These are phyloP conservation scores for Chrysoporthe deuterocubensis DNA, from an alignment of 2,329 filamentous ascomycete species.

Conservation along the genomic window DNA sequence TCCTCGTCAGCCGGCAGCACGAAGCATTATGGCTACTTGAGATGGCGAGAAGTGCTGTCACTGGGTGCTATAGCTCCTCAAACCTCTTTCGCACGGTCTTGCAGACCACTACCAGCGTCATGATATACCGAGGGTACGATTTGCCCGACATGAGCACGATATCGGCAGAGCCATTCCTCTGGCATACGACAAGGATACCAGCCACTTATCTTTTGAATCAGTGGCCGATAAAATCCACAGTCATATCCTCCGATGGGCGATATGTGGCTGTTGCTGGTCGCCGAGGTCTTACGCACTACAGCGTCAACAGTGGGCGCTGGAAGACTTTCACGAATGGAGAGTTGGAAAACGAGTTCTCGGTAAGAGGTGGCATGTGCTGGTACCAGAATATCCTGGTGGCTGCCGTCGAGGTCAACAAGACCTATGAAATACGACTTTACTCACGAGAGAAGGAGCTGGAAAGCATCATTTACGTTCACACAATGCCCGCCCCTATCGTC, in stretches of 20 bases:
- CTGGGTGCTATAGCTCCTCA: slow-evolving; percentile 86
- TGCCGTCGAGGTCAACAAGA: slow-evolving; percentile 83
- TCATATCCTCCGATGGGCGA: slow-evolving; percentile 87
- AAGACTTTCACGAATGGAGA: slow-evolving; percentile 85
- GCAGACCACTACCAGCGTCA: slow-evolving; percentile 84
- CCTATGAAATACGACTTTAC: slow-evolving; percentile 88
- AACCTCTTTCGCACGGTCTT: slow-evolving; percentile 89
- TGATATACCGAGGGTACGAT: slow-evolving; percentile 93
- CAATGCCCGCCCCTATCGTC: slow-evolving; percentile 83
- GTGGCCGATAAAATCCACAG: slow-evolving; percentile 88
- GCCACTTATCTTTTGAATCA: slow-evolving; percentile 84
- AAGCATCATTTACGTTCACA: slow-evolving; percentile 75
- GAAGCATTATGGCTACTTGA: slow-evolving; percentile 86
- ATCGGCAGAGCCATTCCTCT: slow-evolving; percentile 89
- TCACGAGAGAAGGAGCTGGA: slow-evolving; percentile 84
- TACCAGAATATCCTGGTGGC: slow-evolving; percentile 94
- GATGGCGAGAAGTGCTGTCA: slow-evolving; percentile 91
- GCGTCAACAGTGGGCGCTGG: slow-evolving; percentile 91
- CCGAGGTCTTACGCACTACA: slow-evolving; percentile 92
- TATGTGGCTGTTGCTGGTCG: slow-evolving; percentile 97
- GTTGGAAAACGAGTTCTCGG: slow-evolving; percentile 87
- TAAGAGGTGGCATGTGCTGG: slow-evolving; percentile 98
- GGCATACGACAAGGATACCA: slow-evolving; percentile 90
- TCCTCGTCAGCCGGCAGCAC: slow-evolving; percentile 72
- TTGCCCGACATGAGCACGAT: slow-evolving; percentile 88